Conservation (phyloP, 2,329 filamentous ascomycete genomes). For the Colletotrichum musae region DNA sequence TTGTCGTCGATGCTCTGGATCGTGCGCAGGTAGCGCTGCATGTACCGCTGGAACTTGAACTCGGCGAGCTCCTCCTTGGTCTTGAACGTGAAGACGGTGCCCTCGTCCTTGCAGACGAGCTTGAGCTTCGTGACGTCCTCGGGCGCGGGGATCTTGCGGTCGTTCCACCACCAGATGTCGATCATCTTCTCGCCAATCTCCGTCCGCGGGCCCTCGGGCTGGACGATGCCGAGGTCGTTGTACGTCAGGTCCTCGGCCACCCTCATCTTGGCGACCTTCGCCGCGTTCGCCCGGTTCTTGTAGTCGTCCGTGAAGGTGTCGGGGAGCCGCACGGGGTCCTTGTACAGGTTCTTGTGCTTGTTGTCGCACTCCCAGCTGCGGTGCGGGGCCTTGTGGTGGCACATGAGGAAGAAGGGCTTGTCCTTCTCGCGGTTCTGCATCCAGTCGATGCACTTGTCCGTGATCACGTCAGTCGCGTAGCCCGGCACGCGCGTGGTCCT, state of each 20-base stretch:
- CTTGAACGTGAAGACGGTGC: conserved; percentile 61
- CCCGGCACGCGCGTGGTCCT: conserved; percentile 47
- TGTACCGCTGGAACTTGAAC: conserved; percentile 71
- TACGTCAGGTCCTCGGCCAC: conserved; percentile 67
- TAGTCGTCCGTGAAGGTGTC: conserved; percentile 69
- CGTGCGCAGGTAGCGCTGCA: conserved; percentile 68
- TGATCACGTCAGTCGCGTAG: conserved; percentile 68
- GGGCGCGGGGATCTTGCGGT: conserved; percentile 47
- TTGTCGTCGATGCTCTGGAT: conserved; percentile 68
- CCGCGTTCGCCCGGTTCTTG: conserved; percentile 66
- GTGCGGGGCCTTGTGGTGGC: conserved; percentile 70
- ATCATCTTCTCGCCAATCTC: conserved; percentile 53
- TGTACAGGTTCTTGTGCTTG: conserved; percentile 64
- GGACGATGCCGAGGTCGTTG: conserved; percentile 60
- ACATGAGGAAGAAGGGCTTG: conserved; percentile 68
- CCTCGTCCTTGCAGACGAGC: conserved; percentile 63
- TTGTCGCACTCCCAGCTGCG: conserved; percentile 65
- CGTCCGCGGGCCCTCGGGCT: conserved; percentile 61
- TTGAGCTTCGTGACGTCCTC: conserved; percentile 29
- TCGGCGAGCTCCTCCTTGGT: conserved; percentile 58
- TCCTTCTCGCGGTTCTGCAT: conserved; percentile 51
- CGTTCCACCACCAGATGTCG: conserved; percentile 45
- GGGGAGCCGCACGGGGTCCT: conserved; percentile 60
- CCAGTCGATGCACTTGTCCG: conserved; percentile 62
- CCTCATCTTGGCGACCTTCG: conserved; percentile 65